Conservation (phyloP, 768 basidiomycete species). For the Infundibulicybe gibba region DNA sequence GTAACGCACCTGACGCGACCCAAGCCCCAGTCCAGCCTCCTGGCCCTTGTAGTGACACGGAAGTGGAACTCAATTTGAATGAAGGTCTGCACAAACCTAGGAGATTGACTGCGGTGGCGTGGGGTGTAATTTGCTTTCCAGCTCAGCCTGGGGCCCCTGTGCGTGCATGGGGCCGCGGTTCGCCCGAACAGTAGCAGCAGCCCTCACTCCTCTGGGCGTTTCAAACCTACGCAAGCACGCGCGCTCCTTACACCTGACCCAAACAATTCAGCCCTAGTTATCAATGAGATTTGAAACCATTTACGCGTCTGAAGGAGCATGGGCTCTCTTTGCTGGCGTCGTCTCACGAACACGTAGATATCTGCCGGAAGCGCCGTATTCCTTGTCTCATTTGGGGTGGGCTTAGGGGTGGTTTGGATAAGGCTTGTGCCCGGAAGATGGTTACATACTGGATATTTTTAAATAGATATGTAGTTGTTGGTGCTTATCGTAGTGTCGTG, state of each 20-base stretch:
- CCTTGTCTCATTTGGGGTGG: no score
- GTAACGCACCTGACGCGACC: no score
- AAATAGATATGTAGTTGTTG: no score
- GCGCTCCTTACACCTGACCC: background rate
- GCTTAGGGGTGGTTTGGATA: no score
- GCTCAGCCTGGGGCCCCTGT: constrained; percentile 52
- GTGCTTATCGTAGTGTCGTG: no score
- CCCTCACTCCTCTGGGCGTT: constrained; percentile 89
- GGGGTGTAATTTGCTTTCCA: constrained; percentile 50
- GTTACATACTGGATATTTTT: no score
- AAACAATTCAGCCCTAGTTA: constrained; percentile 47
- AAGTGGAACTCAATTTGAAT: no score
- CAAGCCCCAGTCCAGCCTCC: no score
- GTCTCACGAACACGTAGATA: constrained; percentile 93
- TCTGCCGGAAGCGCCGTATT: constrained; percentile 96
- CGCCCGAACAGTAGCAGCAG: constrained; percentile 92
- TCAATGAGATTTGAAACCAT: constrained; percentile 59
- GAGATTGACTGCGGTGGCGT: no score
- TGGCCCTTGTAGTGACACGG: no score
- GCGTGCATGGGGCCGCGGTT: constrained; percentile 73
- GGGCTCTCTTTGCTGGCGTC: constrained; percentile 81
- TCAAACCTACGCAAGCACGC: constrained; percentile 64
- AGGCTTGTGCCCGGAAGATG: no score
- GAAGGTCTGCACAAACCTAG: no score
- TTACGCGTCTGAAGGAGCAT: constrained; percentile 63